A percentile compares a stretch with the other conserved stretches of the same genome.
Evolutionary conservation across 108 stramenopile genomes (phyloP).

Genomic region (Skeletonema tropicum): DNA sequence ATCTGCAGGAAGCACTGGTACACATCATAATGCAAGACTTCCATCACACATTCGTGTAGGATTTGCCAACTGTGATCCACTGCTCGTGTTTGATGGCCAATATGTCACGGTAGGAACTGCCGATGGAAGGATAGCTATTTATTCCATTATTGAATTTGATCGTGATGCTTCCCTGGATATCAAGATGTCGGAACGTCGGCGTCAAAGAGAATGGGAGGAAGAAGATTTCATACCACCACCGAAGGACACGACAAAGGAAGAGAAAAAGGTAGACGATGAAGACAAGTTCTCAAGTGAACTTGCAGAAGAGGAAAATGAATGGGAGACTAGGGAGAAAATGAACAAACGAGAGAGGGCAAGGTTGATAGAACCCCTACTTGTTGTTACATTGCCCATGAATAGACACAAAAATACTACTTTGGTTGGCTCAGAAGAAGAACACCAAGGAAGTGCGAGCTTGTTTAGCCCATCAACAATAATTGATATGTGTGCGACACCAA

Average conservation of each 20-base stretch:
- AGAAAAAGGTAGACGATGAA: slow-evolving; percentile 15
- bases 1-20: slow-evolving; percentile 19
- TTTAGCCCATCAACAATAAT: slow-evolving; percentile 26
- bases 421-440: background rate
- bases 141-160: slow-evolving; percentile 33
- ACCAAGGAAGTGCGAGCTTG: slow-evolving; percentile 1
- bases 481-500: slow-evolving; percentile 43
- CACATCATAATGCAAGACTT: slow-evolving; percentile 1
- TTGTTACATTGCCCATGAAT: slow-evolving; percentile 15
- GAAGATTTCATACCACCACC: slow-evolving; percentile 18
- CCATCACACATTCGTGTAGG: slow-evolving; percentile 35
- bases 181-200: slow-evolving; percentile 30
- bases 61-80: slow-evolving; percentile 34
- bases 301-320: slow-evolving; percentile 29
- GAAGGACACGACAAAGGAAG: slow-evolving; percentile 4
- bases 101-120: slow-evolving; percentile 31
- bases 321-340: slow-evolving; percentile 28
- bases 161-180: slow-evolving; percentile 30
- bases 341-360: slow-evolving; percentile 8
- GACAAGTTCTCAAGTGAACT: background rate
- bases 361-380: slow-evolving; percentile 19
- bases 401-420: background rate
- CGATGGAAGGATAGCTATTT: slow-evolving; percentile 43
- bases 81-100: slow-evolving; percentile 26
- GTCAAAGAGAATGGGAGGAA: slow-evolving; percentile 39